phyloP scores from a whole-genome alignment of 2,329 filamentous ascomycete genomes.

The Phialophora macrospora region DNA sequence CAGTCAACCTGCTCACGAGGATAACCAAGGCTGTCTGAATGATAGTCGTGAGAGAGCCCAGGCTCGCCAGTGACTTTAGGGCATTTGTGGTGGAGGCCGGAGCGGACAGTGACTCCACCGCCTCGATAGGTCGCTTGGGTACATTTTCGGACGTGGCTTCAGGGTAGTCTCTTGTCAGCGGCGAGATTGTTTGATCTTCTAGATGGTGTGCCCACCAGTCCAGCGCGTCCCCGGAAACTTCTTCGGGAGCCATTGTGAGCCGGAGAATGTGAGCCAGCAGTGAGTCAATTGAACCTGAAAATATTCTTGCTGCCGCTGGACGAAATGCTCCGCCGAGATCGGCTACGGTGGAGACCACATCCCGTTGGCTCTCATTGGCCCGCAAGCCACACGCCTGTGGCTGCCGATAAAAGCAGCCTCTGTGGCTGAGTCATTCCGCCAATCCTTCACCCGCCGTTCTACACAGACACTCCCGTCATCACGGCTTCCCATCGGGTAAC shows the following conservation, averaged over 20 bases:
- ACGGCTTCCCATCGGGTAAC: too few species aligned
- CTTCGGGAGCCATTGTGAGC: conserved; percentile 27
- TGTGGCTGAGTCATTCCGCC: background rate
- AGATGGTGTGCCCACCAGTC: conserved; percentile 50
- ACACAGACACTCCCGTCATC: too few species aligned
- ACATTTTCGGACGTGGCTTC: conserved; percentile 44
- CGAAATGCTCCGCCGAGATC: conserved; percentile 14
- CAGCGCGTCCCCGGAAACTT: conserved; percentile 40
- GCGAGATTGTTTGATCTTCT: conserved; percentile 50
- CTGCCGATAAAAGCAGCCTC: background rate
- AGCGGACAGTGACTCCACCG: conserved; percentile 49
- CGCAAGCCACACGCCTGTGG: background rate
- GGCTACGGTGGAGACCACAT: background rate
- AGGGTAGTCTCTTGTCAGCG: conserved; percentile 52
- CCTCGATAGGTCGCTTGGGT: conserved; percentile 48
- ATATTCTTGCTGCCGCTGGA: conserved; percentile 8
- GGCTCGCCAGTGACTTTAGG: conserved; percentile 47
- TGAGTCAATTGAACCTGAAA: conserved; percentile 11
- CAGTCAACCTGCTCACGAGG: conserved; percentile 53
- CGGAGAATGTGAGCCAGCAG: background rate
- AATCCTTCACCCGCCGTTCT: too few species aligned
- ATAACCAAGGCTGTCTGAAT: conserved; percentile 52
- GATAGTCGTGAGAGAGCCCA: conserved; percentile 47
- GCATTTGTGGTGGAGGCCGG: conserved; percentile 46
- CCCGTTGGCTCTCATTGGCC: background rate